phyloP scores from a whole-genome alignment of 2,329 filamentous ascomycete species.

The Apiospora aurea region DNA sequence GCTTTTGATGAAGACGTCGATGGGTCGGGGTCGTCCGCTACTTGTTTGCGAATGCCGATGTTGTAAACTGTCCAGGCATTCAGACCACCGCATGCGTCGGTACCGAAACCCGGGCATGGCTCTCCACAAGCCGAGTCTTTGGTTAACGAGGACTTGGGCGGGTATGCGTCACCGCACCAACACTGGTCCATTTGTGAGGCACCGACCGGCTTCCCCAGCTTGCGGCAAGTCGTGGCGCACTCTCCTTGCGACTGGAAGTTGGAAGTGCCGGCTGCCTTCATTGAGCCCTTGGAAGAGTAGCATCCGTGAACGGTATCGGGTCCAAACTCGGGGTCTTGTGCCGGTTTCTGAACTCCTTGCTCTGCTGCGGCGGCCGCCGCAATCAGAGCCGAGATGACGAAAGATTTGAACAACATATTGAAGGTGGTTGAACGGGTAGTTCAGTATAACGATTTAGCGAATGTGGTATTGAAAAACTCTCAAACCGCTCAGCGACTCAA shows the following conservation, averaged over 20 bases:
- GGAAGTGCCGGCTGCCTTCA: slow-evolving; percentile 36
- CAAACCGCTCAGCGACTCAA: slow-evolving; percentile 41
- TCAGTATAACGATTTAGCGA: slow-evolving; percentile 28
- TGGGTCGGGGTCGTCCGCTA: slow-evolving; percentile 41
- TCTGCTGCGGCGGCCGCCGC: slow-evolving; percentile 33
- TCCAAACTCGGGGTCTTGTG: slow-evolving; percentile 45
- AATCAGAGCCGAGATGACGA: slow-evolving; percentile 38
- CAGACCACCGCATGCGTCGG: slow-evolving; percentile 66
- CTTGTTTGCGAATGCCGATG: slow-evolving; percentile 52
- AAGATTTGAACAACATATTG: slow-evolving; percentile 39
- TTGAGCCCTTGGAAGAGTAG: slow-evolving; percentile 52
- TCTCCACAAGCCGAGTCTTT: slow-evolving; percentile 68
- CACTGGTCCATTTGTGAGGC: slow-evolving; percentile 70
- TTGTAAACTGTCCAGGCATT: slow-evolving; percentile 58
- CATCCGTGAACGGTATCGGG: slow-evolving; percentile 58
- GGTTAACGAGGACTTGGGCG: slow-evolving; percentile 61
- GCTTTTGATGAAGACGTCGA: slow-evolving; percentile 18
- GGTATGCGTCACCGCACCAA: slow-evolving; percentile 76
- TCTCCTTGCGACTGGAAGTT: slow-evolving; percentile 49
- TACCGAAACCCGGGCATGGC: slow-evolving; percentile 68
- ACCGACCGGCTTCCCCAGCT: slow-evolving; percentile 61
- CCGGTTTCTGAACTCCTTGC: slow-evolving; percentile 43
- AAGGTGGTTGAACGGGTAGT: slow-evolving; percentile 16
- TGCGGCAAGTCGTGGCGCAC: slow-evolving; percentile 51
- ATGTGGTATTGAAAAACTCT: slow-evolving; percentile 32